These are phyloP conservation scores for Coemansia sp. DNA, from an alignment of 192 early-diverging fungal species.

Conservation along the genomic window DNA sequence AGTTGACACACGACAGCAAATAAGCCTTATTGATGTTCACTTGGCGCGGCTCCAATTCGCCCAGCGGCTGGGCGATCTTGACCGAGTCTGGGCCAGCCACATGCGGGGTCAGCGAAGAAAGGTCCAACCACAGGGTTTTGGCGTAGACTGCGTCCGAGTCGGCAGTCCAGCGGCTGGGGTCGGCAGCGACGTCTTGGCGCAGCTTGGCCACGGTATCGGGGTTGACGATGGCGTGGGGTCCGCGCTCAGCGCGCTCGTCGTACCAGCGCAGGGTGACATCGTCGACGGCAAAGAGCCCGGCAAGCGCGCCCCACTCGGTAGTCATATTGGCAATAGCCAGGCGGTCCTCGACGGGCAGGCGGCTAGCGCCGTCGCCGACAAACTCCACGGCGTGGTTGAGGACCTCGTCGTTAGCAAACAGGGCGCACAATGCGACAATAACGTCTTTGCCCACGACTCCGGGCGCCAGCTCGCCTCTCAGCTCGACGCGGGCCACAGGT, in stretches of 20 bases:
- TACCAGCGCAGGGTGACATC: slow-evolving; percentile 75
- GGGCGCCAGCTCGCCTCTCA: slow-evolving; percentile 72
- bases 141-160: slow-evolving; percentile 73
- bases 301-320: slow-evolving; percentile 98
- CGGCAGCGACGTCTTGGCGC: slow-evolving; percentile 37
- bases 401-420: slow-evolving; percentile 93
- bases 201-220: slow-evolving; percentile 54
- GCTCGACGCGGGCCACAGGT: slow-evolving; percentile 88
- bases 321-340: slow-evolving; percentile 99
- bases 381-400: slow-evolving; percentile 98
- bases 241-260: slow-evolving; percentile 57
- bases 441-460: slow-evolving; percentile 98
- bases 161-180: slow-evolving; percentile 43
- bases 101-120: slow-evolving; percentile 83
- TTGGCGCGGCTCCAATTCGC: slow-evolving; percentile 69
- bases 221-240: slow-evolving; percentile 53
- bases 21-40: slow-evolving; percentile 96
- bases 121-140: slow-evolving; percentile 86
- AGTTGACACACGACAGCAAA: slow-evolving; percentile 94
- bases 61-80: slow-evolving; percentile 85
- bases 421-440: slow-evolving; percentile 90
- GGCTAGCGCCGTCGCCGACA: slow-evolving; percentile 65
- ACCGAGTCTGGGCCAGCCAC: slow-evolving; percentile 97
- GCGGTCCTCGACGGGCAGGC: slow-evolving; percentile 83
- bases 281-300: slow-evolving; percentile 96